A percentile compares a stretch with the other conserved stretches of the same genome.
Evolutionary conservation across 441 rosid species (phyloP).

Genomic region (Erysimum cheiri): DNA sequence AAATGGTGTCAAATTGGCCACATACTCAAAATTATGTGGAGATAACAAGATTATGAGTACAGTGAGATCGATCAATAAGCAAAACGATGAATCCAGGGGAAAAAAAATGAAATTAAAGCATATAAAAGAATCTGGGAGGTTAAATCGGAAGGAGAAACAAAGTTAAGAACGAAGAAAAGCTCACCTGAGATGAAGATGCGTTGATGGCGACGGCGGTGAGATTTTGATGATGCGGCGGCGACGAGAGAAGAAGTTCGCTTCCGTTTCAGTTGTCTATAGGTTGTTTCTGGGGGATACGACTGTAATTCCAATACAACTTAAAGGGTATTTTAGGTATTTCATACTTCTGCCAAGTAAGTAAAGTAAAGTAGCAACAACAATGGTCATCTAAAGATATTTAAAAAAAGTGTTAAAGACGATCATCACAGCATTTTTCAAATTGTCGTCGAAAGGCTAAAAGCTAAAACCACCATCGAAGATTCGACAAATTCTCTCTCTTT

Average conservation of each 20-base stretch:
- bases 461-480: conserved; percentile 1
- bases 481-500: neutral
- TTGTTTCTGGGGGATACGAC: neutral
- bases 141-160: neutral
- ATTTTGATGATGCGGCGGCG: neutral
- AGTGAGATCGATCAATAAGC: neutral
- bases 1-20: too few relatives aligned
- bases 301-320: neutral
- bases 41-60: too few relatives aligned
- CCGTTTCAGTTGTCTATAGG: neutral
- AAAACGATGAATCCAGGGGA: too few relatives aligned
- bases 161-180: neutral
- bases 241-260: neutral
- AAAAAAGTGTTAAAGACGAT: conserved; percentile 10
- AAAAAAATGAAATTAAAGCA: too few relatives aligned
- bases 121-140: neutral
- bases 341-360: conserved; percentile 15
- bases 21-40: too few relatives aligned
- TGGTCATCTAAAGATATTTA: neutral
- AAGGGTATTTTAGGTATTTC: conserved; percentile 1
- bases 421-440: conserved; percentile 1
- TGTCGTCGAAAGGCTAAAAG: conserved; percentile 2
- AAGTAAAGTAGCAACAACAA: conserved; percentile 3
- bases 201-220: neutral
- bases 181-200: neutral